phyloP scores from a whole-genome alignment of 1,284 basidiomycete species.

The Coniophora puteana region DNA sequence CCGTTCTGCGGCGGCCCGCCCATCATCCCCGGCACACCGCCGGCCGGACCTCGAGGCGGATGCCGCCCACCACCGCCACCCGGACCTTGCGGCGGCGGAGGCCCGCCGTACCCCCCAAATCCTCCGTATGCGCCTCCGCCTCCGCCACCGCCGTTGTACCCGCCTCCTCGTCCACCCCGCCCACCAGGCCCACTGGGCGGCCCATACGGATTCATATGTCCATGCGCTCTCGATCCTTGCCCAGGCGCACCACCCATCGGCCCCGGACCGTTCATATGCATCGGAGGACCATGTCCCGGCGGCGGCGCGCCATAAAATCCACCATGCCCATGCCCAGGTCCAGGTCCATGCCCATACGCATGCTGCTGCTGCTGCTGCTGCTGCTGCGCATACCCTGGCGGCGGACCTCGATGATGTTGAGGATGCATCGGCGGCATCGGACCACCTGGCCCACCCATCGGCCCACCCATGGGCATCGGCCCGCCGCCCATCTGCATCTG shows the following conservation, averaged over 20 bases:
- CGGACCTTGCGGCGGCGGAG: slow-evolving; percentile 14
- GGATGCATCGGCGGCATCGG: slow-evolving; percentile 1
- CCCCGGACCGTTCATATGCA: no score
- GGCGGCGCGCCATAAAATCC: no score
- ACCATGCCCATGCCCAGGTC: no score
- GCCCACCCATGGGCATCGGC: slow-evolving; percentile 1
- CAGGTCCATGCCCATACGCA: background rate
- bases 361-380: background rate
- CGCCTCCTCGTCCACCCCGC: no score
- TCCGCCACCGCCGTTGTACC: background rate
- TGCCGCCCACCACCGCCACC: slow-evolving; percentile 7
- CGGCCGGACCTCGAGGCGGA: slow-evolving; percentile 10
- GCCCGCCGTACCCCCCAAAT: no score
- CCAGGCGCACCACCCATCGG: no score
- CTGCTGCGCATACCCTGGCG: background rate
- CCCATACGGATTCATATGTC: no score
- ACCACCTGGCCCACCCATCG: slow-evolving; percentile 1
- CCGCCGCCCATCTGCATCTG: slow-evolving; percentile 5
- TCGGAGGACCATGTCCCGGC: no score
- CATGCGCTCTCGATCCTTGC: no score
- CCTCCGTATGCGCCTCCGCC: no score
- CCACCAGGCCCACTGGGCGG: no score
- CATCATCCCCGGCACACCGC: background rate
- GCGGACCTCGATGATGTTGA: slow-evolving; percentile 1
- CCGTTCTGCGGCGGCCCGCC: background rate